These are phyloP conservation scores for Akanthomyces muscarius DNA, from an alignment of 2,329 filamentous ascomycete genomes.

Conservation along the genomic window DNA sequence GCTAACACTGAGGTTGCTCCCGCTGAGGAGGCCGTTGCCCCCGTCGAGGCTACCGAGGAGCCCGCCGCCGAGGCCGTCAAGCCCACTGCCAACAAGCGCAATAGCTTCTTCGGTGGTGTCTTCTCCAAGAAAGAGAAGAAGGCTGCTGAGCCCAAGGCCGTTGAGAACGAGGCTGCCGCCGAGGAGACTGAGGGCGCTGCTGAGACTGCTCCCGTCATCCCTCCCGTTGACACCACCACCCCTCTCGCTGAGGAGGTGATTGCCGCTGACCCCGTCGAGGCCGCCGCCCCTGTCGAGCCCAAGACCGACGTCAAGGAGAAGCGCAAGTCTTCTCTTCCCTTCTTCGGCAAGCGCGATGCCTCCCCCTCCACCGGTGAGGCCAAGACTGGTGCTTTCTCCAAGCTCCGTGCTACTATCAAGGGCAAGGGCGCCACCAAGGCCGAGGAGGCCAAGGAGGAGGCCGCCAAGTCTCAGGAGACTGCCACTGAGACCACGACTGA, in stretches of 20 bases:
- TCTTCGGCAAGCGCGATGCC: constrained; percentile 77
- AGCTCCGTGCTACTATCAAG: constrained; percentile 56
- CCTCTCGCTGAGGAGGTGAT: constrained; percentile 53
- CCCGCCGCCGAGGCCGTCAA: constrained; percentile 41
- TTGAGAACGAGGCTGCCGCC: constrained; percentile 35
- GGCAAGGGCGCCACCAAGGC: constrained; percentile 40
- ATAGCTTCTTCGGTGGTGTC: constrained; percentile 51
- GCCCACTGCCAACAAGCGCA: constrained; percentile 49
- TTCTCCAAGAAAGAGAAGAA: constrained; percentile 59
- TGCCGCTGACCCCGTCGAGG: constrained; percentile 46
- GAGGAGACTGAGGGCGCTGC: constrained; percentile 40
- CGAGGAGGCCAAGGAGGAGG: constrained; percentile 32
- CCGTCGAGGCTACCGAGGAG: constrained; percentile 37
- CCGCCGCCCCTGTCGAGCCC: constrained; percentile 41
- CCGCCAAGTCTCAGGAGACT: constrained; percentile 35
- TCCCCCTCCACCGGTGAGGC: constrained; percentile 52
- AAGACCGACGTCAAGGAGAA: constrained; percentile 71
- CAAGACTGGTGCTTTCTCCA: constrained; percentile 52
- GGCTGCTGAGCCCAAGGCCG: constrained; percentile 46
- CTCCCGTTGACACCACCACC: constrained; percentile 54
- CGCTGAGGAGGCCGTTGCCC: constrained; percentile 32
- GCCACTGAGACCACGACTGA: constrained; percentile 30
- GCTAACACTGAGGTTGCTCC: constrained; percentile 26
- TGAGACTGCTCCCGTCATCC: constrained; percentile 55
- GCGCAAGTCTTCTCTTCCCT: constrained; percentile 74